Evolutionary conservation across 2,329 filamentous ascomycete genomes (phyloP).

Genomic region (Alternaria dauci): DNA sequence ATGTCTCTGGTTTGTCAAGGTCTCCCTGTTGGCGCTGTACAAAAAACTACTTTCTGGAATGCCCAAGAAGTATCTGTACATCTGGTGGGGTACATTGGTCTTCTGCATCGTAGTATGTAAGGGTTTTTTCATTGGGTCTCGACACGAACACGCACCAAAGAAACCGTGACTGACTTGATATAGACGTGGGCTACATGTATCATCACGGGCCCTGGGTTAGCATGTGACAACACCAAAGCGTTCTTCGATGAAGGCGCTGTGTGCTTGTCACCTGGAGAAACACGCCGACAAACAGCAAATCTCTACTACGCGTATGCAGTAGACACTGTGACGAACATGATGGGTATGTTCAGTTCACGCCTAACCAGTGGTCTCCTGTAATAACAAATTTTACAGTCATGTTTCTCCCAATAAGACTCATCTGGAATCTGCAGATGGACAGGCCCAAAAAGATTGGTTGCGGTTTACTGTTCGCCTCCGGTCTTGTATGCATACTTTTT

Average conservation of each 20-base stretch:
- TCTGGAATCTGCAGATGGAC: constrained; percentile 50
- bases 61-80: constrained; percentile 36
- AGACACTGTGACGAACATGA: constrained; percentile 49
- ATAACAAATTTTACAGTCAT: constrained; percentile 40
- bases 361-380: background rate
- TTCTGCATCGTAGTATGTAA: constrained; percentile 48
- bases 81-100: constrained; percentile 50
- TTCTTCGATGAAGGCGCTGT: constrained; percentile 39
- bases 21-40: constrained; percentile 53
- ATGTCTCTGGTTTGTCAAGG: constrained; percentile 53
- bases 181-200: constrained; percentile 51
- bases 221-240: constrained; percentile 37
- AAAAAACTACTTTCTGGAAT: constrained; percentile 49
- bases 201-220: constrained; percentile 47
- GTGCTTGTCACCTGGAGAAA: constrained; percentile 40
- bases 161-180: constrained; percentile 5
- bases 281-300: constrained; percentile 42
- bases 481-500: constrained; percentile 38
- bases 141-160: background rate
- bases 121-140: background rate
- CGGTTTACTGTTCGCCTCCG: constrained; percentile 35
- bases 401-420: constrained; percentile 49
- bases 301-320: constrained; percentile 50
- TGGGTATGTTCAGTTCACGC: constrained; percentile 33
- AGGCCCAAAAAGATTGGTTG: constrained; percentile 46